A percentile compares a stretch with the other conserved stretches of the same genome.
Evolutionary conservation across 768 basidiomycete species (phyloP).

Genomic region (Lepiota brunneoincarnata): DNA sequence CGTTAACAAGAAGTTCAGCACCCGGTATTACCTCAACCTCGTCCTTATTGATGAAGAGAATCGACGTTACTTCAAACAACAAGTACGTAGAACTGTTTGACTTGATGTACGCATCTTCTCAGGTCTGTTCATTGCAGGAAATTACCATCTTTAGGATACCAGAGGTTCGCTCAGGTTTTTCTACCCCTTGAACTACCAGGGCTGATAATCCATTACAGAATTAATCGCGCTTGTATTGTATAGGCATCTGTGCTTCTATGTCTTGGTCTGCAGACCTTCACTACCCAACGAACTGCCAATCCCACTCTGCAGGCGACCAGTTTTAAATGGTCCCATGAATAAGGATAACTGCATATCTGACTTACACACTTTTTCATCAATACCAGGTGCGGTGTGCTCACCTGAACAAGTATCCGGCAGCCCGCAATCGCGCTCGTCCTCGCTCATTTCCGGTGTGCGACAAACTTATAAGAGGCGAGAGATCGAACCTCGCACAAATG

Average conservation of each 20-base stretch:
- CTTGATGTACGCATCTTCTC: not conserved
- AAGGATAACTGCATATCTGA: too few species aligned
- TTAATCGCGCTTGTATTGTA: constrained; percentile 2
- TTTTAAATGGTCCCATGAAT: too few species aligned
- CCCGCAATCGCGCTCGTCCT: constrained; percentile 14
- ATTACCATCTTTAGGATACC: constrained; percentile 19
- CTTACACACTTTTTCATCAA: too few species aligned
- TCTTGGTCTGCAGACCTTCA: not conserved
- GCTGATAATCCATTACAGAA: not conserved
- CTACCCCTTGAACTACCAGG: not conserved
- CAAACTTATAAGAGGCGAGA: too few species aligned
- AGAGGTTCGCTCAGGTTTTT: not conserved
- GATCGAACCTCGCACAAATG: too few species aligned
- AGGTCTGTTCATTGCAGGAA: not conserved
- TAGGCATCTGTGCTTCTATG: not conserved
- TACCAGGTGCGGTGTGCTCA: too few species aligned
- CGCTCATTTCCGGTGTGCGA: too few species aligned
- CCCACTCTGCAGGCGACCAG: not conserved
- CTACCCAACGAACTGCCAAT: not conserved
- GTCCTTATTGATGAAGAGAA: constrained; percentile 99
- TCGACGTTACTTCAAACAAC: constrained; percentile 95
- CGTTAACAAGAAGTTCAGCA: constrained; percentile 99
- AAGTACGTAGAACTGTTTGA: constrained; percentile 42
- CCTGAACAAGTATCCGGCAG: too few species aligned
- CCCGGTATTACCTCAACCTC: constrained; percentile 94